These are phyloP conservation scores for Pyropia haitanensis DNA, from an alignment of 23 red algal species.

Conservation along the genomic window DNA sequence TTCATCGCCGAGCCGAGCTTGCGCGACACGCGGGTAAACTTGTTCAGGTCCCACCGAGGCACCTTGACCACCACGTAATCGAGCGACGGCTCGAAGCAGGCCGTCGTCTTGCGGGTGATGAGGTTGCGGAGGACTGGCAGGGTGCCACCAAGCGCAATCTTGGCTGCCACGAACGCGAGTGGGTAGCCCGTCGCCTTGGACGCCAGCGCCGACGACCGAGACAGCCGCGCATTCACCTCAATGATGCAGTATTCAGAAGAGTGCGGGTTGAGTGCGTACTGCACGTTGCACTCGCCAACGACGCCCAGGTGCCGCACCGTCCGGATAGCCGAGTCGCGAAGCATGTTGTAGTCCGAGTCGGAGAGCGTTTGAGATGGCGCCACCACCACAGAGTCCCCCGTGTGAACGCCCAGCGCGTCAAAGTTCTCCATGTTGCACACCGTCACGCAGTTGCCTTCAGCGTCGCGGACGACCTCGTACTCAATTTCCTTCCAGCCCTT, in stretches of 20 bases:
- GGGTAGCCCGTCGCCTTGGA: conserved; percentile 99
- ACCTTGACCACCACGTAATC: conserved; percentile 99
- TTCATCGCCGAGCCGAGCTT: conserved; percentile 94
- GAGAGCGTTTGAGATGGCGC: conserved; percentile 91
- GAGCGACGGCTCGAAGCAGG: conserved; percentile 94
- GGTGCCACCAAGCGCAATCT: conserved; percentile 72
- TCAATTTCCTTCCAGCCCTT: conserved; percentile 99
- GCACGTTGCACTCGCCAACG: conserved; percentile 97
- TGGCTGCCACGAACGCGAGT: conserved; percentile 93
- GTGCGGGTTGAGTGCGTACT: conserved; percentile 85
- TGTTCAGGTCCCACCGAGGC: conserved; percentile 93
- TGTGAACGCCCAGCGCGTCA: conserved; percentile 92
- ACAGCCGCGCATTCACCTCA: conserved; percentile 95
- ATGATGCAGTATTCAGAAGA: conserved; percentile 94
- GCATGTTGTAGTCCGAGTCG: conserved; percentile 97
- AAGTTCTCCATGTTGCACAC: conserved; percentile 99
- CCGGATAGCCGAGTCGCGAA: conserved; percentile 79
- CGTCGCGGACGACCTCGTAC: conserved; percentile 97
- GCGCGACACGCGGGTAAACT: conserved; percentile 76
- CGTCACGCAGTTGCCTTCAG: conserved; percentile 96
- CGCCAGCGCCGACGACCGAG: conserved; percentile 89
- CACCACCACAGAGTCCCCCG: conserved; percentile 95
- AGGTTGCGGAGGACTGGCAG: conserved; percentile 78
- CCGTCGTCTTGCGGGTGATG: conserved; percentile 82
- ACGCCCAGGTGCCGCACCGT: conserved; percentile 96